Conservation (phyloP, 768 basidiomycete species). For the Kondoa malvinella region DNA sequence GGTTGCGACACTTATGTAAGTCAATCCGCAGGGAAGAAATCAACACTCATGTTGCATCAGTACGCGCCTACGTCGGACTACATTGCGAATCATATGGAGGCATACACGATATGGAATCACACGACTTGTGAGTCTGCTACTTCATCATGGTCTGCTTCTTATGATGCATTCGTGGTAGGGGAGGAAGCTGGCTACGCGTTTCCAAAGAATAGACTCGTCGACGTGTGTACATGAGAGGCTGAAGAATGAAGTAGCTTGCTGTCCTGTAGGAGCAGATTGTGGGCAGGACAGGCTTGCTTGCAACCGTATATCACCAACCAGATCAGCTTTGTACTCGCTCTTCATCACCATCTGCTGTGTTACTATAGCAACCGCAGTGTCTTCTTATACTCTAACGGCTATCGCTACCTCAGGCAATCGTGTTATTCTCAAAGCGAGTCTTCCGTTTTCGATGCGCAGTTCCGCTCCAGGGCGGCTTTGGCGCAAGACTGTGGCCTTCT, state of each 20-base stretch:
- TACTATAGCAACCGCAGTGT: not conserved
- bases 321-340: too few species aligned
- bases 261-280: not conserved
- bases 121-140: not conserved
- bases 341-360: not conserved
- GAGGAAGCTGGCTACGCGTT: conserved; percentile 16
- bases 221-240: conserved; percentile 13
- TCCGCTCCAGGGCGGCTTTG: too few species aligned
- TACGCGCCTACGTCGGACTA: conserved; percentile 50
- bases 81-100: conserved; percentile 47
- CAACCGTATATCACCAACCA: too few species aligned
- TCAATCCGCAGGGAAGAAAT: not conserved
- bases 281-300: not conserved
- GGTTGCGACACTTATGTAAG: conserved; percentile 30
- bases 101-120: conserved; percentile 47
- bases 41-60: conserved; percentile 12
- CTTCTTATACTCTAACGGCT: not conserved
- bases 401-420: too few species aligned
- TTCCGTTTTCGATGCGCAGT: too few species aligned
- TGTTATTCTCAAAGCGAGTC: too few species aligned
- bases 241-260: not conserved
- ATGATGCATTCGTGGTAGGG: not conserved
- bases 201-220: conserved; percentile 20
- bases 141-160: too few species aligned
- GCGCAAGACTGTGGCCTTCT: too few species aligned